A percentile compares a stretch with the other conserved stretches of the same genome.
Evolutionary conservation across 192 early-diverging fungal species (phyloP).

Genomic region (Chytriomyces sp.): DNA sequence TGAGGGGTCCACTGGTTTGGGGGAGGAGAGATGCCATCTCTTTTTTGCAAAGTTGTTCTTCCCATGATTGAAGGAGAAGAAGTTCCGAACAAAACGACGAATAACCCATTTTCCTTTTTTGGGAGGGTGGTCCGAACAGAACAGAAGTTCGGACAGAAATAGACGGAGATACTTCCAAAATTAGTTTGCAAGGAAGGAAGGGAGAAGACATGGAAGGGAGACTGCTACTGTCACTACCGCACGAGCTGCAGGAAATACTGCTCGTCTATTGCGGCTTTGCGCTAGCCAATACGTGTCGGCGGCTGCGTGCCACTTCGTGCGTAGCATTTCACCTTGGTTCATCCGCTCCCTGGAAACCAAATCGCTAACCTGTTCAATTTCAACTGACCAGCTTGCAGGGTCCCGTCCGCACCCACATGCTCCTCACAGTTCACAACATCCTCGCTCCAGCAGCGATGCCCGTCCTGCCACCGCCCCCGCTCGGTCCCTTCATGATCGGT

Average conservation of each 20-base stretch:
- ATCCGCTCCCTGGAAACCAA: background rate
- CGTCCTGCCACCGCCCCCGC: background rate
- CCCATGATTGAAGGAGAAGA: no score
- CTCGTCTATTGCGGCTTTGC: conserved; percentile 2
- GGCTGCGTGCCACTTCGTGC: background rate
- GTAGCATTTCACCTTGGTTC: background rate
- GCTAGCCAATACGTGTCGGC: conserved; percentile 10
- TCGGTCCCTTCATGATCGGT: background rate
- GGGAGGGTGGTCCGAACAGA: no score
- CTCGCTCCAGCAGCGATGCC: background rate
- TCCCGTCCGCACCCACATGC: conserved; percentile 6
- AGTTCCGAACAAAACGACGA: no score
- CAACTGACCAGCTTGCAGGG: background rate
- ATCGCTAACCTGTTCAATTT: background rate
- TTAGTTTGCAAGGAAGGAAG: background rate
- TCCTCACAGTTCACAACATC: conserved; percentile 10
- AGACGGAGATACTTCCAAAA: no score
- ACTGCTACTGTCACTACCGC: background rate
- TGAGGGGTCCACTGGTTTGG: conserved; percentile 5
- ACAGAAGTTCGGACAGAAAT: no score
- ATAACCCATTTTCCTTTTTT: no score
- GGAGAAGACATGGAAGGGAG: background rate
- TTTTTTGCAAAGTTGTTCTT: no score
- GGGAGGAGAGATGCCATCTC: background rate
- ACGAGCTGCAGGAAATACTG: conserved; percentile 11